Conservation (phyloP, 129 eudicot genomes). For the Centrapalus pauciflorus region DNA sequence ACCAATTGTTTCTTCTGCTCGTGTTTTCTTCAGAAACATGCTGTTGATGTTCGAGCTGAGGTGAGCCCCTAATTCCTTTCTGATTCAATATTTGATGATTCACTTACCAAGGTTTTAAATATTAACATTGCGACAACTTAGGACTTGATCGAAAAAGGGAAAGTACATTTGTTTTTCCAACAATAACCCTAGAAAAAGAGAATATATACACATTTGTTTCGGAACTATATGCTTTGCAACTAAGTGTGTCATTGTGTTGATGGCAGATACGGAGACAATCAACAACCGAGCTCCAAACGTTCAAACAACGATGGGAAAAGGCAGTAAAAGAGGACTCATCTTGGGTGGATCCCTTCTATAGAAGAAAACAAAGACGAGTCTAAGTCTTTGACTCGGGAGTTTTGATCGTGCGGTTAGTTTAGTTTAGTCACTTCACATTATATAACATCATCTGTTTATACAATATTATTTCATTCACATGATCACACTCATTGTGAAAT, state of each 20-base stretch:
- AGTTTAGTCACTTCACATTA: not conserved
- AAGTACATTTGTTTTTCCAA: too few relatives aligned
- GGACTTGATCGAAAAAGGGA: too few relatives aligned
- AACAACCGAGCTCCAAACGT: slow-evolving; percentile 58
- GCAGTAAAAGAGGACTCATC: slow-evolving; percentile 55
- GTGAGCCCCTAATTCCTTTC: slow-evolving; percentile 30
- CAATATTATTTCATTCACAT: not conserved
- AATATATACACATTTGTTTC: too few relatives aligned
- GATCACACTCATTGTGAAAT: too few relatives aligned
- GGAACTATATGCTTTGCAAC: too few relatives aligned
- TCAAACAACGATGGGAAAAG: slow-evolving; percentile 67
- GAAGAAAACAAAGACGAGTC: slow-evolving; percentile 24
- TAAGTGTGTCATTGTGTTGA: too few relatives aligned
- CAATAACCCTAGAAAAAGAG: too few relatives aligned
- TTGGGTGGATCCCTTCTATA: slow-evolving; percentile 65
- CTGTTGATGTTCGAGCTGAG: slow-evolving; percentile 58
- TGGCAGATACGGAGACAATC: slow-evolving; percentile 81
- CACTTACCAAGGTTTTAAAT: too few relatives aligned
- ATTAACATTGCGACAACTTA: too few relatives aligned
- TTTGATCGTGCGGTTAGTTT: slow-evolving; percentile 15
- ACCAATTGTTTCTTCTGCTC: not conserved
- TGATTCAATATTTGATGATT: not conserved
- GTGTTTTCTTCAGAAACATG: slow-evolving; percentile 39
- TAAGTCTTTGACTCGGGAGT: slow-evolving; percentile 4
- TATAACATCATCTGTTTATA: not conserved